phyloP scores from a whole-genome alignment of 352 stramenopile species.

The Globisporangium abappressorium region DNA sequence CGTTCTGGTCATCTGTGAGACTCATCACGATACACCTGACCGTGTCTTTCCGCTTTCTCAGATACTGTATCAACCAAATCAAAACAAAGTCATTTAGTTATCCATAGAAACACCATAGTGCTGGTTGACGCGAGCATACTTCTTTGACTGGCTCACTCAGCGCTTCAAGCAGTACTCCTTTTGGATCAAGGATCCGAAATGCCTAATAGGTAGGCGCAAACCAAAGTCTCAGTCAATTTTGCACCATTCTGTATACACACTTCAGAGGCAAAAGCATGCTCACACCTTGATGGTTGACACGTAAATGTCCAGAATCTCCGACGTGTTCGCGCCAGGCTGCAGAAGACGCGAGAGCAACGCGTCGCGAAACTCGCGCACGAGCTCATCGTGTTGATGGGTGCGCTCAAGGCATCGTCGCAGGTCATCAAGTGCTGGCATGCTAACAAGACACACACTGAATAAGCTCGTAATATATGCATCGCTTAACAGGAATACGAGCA shows the following conservation, averaged over 20 bases:
- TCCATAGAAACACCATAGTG: not conserved
- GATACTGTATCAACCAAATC: constrained; percentile 58
- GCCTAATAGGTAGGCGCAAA: constrained; percentile 29
- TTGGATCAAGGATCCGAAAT: constrained; percentile 92
- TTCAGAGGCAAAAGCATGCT: not conserved
- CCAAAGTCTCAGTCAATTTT: constrained; percentile 1
- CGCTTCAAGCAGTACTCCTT: constrained; percentile 89
- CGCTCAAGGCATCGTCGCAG: constrained; percentile 71
- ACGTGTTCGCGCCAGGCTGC: constrained; percentile 94
- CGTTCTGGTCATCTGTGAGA: constrained; percentile 87
- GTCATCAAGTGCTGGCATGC: constrained; percentile 65
- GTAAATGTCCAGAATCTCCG: constrained; percentile 97
- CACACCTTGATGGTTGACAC: constrained; percentile 94
- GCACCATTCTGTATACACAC: not conserved
- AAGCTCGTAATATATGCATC: not conserved
- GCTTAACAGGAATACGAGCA: not conserved
- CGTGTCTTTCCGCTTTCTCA: constrained; percentile 93
- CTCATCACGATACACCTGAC: constrained; percentile 96
- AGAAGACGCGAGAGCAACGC: constrained; percentile 87
- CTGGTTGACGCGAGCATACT: constrained; percentile 22
- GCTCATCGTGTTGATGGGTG: constrained; percentile 80
- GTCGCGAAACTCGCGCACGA: constrained; percentile 75
- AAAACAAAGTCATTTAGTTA: not conserved
- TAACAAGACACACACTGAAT: constrained; percentile 12
- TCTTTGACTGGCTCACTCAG: constrained; percentile 67